Base-by-base conservation (phyloP, 495 filamentous ascomycete species). In the Sporormia fimetaria region DNA sequence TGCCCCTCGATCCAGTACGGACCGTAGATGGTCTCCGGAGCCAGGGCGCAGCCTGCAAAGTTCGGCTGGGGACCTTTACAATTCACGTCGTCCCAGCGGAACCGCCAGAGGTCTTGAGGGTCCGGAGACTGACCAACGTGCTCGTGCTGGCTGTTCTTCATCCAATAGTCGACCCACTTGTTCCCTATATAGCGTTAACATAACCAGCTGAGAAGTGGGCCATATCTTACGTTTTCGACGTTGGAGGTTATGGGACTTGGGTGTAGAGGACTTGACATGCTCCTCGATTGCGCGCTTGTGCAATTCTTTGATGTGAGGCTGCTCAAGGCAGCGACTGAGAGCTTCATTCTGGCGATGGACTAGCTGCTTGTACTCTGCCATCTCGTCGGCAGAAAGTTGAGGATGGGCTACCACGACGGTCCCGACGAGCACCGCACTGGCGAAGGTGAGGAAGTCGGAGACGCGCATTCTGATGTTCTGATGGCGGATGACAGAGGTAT, bases 1-100 rank as follows among this genome's bases (percentile, higher is more conserved):
- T 37, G 41, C 6, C 30, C 29, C 11, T 44, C 41, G 31, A 16
- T 14, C 32, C 32, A 44, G 21, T 21, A 44, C 4, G 41, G 41
- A 9, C 41, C 41, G 12, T 36, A 36, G 23, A 44, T 37, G 33
- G 32, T 16, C 17, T 44, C 32, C 2, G 41, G 41, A 18, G 41
- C 37, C 6, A 36, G 15, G 12, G 24, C 21, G 24, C 41, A 44
- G 20, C 31, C 41, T 3, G 41, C 32, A n/a, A n/a, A n/a, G n/a
- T n/a, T n/a, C n/a, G n/a, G n/a, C n/a, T n/a, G n/a, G 21, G 29
- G 21, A 16, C 20, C 9, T 7, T 4, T 6, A 3, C n/a, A 9
- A 4, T 23, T 32, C 33, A 28, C 7, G 21, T 44, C 41, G 24
- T 4, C 4, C 41, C 33, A 44, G 2, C 23, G 18, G 32, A 44